Conservation (phyloP, 2,329 filamentous ascomycete species). For the Davidsoniella australis region DNA sequence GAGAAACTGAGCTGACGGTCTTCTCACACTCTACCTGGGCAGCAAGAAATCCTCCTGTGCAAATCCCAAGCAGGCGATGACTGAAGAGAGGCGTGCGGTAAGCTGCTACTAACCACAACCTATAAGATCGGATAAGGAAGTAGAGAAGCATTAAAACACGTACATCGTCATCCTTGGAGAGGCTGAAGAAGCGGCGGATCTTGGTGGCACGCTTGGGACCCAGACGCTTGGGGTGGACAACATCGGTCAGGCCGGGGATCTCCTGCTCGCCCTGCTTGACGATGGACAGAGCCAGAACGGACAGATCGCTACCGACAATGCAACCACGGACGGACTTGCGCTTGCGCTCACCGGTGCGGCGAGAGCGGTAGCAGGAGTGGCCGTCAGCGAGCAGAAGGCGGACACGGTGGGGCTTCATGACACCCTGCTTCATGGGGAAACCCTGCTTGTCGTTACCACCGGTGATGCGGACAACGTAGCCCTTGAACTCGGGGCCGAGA, state of each 20-base stretch:
- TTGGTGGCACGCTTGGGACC: constrained; percentile 99
- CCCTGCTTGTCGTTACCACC: constrained; percentile 99
- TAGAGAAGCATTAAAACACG: constrained; percentile 30
- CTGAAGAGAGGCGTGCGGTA: constrained; percentile 25
- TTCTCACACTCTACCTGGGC: constrained; percentile 45
- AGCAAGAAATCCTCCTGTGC: constrained; percentile 25
- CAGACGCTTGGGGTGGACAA: constrained; percentile 96
- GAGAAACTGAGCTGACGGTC: constrained; percentile 15
- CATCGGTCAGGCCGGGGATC: constrained; percentile 91
- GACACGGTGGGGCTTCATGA: constrained; percentile 97
- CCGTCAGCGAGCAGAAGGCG: constrained; percentile 87
- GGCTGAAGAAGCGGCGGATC: constrained; percentile 98
- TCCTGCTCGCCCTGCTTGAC: constrained; percentile 96
- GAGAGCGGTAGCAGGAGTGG: constrained; percentile 98
- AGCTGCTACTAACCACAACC: constrained; percentile 19
- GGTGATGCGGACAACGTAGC: constrained; percentile 98
- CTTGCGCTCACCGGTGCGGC: constrained; percentile 97
- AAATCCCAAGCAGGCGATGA: constrained; percentile 54
- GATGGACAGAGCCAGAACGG: constrained; percentile 83
- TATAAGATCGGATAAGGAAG: constrained; percentile 16
- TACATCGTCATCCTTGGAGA: constrained; percentile 99
- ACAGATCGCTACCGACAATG: constrained; percentile 92
- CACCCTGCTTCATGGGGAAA: constrained; percentile 99
- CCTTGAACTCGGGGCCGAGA: constrained; percentile 98
- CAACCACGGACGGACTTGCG: constrained; percentile 97